Percentiles rank a stretch among this genome's conserved stretches.
These are phyloP conservation scores for Pseudozyma sp. DNA, from an alignment of 1,284 basidiomycete species.

Conservation along the genomic window DNA sequence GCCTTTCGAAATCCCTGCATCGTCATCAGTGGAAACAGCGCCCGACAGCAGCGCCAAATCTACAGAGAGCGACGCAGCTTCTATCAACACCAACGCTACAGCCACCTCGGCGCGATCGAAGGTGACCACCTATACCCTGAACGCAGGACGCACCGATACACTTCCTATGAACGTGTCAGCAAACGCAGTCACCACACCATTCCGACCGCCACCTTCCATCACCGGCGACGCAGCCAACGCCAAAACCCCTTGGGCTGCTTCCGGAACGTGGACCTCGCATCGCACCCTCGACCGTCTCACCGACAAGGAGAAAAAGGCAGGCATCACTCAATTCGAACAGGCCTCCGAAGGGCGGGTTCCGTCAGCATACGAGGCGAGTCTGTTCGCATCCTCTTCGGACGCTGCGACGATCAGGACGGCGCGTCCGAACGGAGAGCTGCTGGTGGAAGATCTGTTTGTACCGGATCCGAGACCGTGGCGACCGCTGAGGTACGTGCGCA, in stretches of 20 bases:
- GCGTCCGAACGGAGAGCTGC: slow-evolving; percentile 22
- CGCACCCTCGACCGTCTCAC: slow-evolving; percentile 47
- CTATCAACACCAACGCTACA: slow-evolving; percentile 32
- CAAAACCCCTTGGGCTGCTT: slow-evolving; percentile 36
- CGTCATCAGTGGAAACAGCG: not conserved
- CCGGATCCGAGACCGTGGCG: slow-evolving; percentile 62
- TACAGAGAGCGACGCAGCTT: slow-evolving; percentile 23
- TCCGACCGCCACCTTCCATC: slow-evolving; percentile 39
- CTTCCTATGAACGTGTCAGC: slow-evolving; percentile 36
- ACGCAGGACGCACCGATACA: slow-evolving; percentile 22
- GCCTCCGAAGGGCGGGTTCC: slow-evolving; percentile 47
- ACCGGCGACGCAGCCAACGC: slow-evolving; percentile 24
- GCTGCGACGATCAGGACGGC: slow-evolving; percentile 27
- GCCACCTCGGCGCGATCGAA: slow-evolving; percentile 32
- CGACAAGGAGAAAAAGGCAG: slow-evolving; percentile 42
- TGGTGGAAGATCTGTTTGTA: slow-evolving; percentile 55
- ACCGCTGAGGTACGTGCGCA: slow-evolving; percentile 63
- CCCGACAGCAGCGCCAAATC: not conserved
- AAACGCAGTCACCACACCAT: slow-evolving; percentile 26
- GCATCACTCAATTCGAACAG: slow-evolving; percentile 54
- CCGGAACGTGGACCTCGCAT: slow-evolving; percentile 33
- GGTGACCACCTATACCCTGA: slow-evolving; percentile 37
- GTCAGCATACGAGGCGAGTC: slow-evolving; percentile 37
- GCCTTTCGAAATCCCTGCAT: slow-evolving; percentile 18
- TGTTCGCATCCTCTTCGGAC: slow-evolving; percentile 20